phyloP scores from a whole-genome alignment of 345 rosid species.

The Mallotus nudiflorus region DNA sequence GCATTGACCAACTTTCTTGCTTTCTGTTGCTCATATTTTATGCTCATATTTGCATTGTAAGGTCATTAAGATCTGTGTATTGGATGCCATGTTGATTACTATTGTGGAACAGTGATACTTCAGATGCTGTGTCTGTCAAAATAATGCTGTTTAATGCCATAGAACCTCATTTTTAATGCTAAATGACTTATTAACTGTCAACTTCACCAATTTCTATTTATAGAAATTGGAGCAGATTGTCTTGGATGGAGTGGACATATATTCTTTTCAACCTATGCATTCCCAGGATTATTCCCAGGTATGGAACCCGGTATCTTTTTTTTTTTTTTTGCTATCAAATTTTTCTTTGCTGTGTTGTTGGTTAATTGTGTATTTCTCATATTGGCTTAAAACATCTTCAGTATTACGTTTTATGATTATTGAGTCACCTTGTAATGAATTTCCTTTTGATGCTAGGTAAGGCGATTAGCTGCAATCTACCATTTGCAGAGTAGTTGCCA shows the following conservation, averaged over 20 bases:
- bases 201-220: too few species aligned
- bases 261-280: constrained; percentile 81
- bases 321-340: background rate
- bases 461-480: constrained; percentile 76
- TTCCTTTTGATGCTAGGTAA: constrained; percentile 39
- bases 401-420: background rate
- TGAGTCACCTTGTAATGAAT: too few species aligned
- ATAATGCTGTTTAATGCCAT: background rate
- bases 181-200: too few species aligned
- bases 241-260: constrained; percentile 55
- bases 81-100: background rate
- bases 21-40: background rate
- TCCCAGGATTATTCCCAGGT: constrained; percentile 92
- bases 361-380: background rate
- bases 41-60: background rate
- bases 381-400: background rate
- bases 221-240: constrained; percentile 74
- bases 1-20: constrained; percentile 5
- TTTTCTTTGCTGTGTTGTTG: background rate
- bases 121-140: background rate
- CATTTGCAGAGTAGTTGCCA: constrained; percentile 55
- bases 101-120: background rate
- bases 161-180: too few species aligned
- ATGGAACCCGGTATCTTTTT: constrained; percentile 13
- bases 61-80: background rate